These are phyloP conservation scores for Corchorus capsularis DNA, from an alignment of 345 rosid genomes.

Conservation along the genomic window DNA sequence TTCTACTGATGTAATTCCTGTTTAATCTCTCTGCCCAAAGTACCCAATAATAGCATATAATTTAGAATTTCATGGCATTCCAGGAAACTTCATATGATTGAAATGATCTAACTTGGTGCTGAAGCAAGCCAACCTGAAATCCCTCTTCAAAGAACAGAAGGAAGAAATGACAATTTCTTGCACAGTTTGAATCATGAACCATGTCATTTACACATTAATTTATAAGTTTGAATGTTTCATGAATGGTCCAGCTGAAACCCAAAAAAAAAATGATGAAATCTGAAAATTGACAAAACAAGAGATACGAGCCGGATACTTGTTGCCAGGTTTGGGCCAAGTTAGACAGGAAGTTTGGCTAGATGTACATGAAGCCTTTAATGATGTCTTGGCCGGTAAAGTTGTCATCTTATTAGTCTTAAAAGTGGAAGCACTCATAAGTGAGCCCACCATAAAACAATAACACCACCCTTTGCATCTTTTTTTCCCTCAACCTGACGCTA, in stretches of 20 bases:
- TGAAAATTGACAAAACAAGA: not conserved
- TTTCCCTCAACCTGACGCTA: not conserved
- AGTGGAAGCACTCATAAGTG: not conserved
- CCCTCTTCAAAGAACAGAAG: not conserved
- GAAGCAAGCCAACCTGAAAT: not conserved
- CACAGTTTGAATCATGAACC: not conserved
- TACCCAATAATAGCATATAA: not conserved
- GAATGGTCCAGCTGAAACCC: not conserved
- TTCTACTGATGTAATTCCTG: not conserved
- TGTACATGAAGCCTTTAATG: not conserved
- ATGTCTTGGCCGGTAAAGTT: slow-evolving; percentile 7
- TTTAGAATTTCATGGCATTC: not conserved
- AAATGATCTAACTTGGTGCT: not conserved
- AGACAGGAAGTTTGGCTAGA: not conserved
- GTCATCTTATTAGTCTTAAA: not conserved
- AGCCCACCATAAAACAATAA: not conserved
- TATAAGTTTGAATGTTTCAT: not conserved
- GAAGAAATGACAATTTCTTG: not conserved
- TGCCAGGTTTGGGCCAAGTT: not conserved
- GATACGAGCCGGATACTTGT: not conserved
- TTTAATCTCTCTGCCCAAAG: not conserved
- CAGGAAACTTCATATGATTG: not conserved
- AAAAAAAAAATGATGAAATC: not conserved
- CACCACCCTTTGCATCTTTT: not conserved
- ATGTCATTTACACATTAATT: not conserved